Evolutionary conservation across 139 green algal species (phyloP).

Genomic region (Mesostigma viride): DNA sequence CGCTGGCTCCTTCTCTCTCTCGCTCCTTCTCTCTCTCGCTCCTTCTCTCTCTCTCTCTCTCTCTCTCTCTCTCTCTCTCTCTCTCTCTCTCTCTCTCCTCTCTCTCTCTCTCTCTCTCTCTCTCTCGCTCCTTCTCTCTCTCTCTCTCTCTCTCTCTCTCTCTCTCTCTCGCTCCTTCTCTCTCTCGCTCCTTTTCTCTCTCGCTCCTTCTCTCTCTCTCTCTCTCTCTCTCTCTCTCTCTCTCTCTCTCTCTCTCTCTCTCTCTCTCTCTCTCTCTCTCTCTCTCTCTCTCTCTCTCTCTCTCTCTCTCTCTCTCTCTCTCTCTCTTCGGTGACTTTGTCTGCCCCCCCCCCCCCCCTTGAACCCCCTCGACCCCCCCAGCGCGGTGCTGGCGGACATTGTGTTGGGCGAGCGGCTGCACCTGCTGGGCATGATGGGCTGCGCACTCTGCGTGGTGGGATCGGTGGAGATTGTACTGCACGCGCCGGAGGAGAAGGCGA

Average conservation of each 20-base stretch:
- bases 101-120: constrained; percentile 5
- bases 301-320: constrained; percentile 5
- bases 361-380: too few relatives aligned
- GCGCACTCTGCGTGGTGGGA: constrained; percentile 81
- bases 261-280: constrained; percentile 5
- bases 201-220: neutral
- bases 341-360: too few relatives aligned
- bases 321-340: neutral
- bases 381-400: constrained; percentile 79
- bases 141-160: constrained; percentile 5
- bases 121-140: neutral
- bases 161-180: neutral
- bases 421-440: constrained; percentile 83
- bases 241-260: constrained; percentile 5
- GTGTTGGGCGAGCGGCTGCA: constrained; percentile 85
- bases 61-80: constrained; percentile 5
- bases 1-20: neutral
- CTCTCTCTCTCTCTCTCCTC: constrained; percentile 2
- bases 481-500: constrained; percentile 64
- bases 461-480: constrained; percentile 81
- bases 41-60: constrained; percentile 1
- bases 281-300: constrained; percentile 5
- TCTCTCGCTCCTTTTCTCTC: neutral
- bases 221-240: constrained; percentile 5
- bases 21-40: neutral